These are phyloP conservation scores for Ministeria vibrans DNA, from an alignment of 78 protist genomes.

Conservation along the genomic window DNA sequence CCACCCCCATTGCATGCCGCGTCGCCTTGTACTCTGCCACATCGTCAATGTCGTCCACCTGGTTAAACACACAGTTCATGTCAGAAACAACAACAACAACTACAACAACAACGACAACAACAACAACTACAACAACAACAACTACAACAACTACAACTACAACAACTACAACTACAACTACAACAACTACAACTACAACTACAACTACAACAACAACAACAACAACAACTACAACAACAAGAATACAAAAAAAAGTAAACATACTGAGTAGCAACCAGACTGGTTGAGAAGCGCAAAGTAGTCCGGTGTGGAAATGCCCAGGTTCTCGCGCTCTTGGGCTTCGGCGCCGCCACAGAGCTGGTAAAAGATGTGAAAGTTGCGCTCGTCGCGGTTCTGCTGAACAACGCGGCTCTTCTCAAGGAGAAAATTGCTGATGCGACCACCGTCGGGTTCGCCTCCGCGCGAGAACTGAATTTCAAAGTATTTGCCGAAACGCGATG, in stretches of 20 bases:
- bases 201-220: too few relatives aligned
- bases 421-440: slow-evolving; percentile 43
- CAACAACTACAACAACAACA: too few relatives aligned
- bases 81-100: too few relatives aligned
- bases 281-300: slow-evolving; percentile 54
- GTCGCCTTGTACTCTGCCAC: slow-evolving; percentile 55
- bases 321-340: background rate
- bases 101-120: too few relatives aligned
- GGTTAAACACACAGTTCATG: slow-evolving; percentile 21
- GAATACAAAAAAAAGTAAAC: too few relatives aligned
- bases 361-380: slow-evolving; percentile 42
- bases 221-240: too few relatives aligned
- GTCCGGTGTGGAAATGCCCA: slow-evolving; percentile 42
- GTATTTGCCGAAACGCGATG: slow-evolving; percentile 83
- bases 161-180: too few relatives aligned
- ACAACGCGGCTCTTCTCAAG: slow-evolving; percentile 53
- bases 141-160: too few relatives aligned
- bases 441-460: slow-evolving; percentile 79
- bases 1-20: background rate
- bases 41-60: slow-evolving; percentile 80
- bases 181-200: too few relatives aligned
- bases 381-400: slow-evolving; percentile 11
- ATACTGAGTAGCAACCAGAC: background rate
- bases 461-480: slow-evolving; percentile 68
- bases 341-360: slow-evolving; percentile 4